phyloP scores from a whole-genome alignment of 2,329 filamentous ascomycete genomes.

The Tetracladium maxilliforme region DNA sequence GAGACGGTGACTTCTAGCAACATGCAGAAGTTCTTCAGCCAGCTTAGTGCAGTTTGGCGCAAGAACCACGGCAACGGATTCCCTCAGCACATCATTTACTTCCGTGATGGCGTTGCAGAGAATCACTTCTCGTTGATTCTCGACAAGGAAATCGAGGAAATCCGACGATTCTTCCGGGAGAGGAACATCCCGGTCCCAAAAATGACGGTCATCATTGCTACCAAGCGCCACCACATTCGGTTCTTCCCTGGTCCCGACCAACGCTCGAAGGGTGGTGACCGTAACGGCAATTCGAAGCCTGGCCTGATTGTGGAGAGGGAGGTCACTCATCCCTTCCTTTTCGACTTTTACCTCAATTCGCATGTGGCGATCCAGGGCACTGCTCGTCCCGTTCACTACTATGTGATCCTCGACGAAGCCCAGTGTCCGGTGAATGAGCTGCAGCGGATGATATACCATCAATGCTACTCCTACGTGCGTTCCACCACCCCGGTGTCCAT shows the following conservation, averaged over 20 bases:
- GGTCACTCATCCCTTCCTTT: conserved; percentile 82
- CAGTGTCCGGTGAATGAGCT: conserved; percentile 51
- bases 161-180: conserved; percentile 44
- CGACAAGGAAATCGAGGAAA: conserved; percentile 57
- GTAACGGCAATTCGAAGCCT: conserved; percentile 68
- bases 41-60: conserved; percentile 52
- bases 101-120: conserved; percentile 85
- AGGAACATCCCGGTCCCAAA: conserved; percentile 29
- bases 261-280: conserved; percentile 39
- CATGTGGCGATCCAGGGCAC: conserved; percentile 86
- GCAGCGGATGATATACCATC: conserved; percentile 83
- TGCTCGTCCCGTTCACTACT: conserved; percentile 82
- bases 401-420: conserved; percentile 74
- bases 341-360: conserved; percentile 66
- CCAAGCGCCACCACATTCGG: conserved; percentile 87
- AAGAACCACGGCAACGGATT: conserved; percentile 29
- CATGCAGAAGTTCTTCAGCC: conserved; percentile 48
- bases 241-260: conserved; percentile 66
- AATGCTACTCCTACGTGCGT: conserved; percentile 85
- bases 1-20: conserved; percentile 65
- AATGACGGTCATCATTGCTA: conserved; percentile 76
- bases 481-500: conserved; percentile 87
- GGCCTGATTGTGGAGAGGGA: conserved; percentile 81
- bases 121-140: conserved; percentile 74
- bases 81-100: conserved; percentile 73